Base-by-base conservation (phyloP, 352 stramenopile species). In the Phytophthora hibernalis region DNA sequence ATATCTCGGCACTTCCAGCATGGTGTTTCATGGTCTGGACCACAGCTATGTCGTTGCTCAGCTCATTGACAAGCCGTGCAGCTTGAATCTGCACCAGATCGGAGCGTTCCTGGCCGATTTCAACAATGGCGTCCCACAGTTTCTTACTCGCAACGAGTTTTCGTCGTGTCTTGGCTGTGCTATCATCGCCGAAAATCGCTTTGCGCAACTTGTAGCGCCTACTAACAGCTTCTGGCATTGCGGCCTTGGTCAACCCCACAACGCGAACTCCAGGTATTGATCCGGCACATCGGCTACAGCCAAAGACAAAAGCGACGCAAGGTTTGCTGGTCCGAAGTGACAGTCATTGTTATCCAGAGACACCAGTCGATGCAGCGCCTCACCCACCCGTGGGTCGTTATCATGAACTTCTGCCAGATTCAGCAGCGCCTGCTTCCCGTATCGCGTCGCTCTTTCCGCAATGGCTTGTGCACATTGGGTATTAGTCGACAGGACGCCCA, bases 341-440 rank as follows among this genome's bases (percentile, higher is more conserved):
- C 65, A 79, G 10, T 74, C 68, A 6, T 71, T 58, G 21, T 50
- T 76, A 35, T 89, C 72, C 28, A 82, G 55, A 16, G 74, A 21
- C 9, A 88, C 83, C n/a, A 93, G 55, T 7, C 56, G 71, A 40
- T 74, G 75, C 28, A 93, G 70, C 12, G 85, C 85, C 1, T 77
- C 61, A 2, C 85, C 85, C 20, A 93, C 64, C 5, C 85, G 74
- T 10, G 82, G 57, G 62, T 93, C 85, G 3, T 81, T 44, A 0
- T 87, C 81, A 62, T 93, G 82, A 1, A 54, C 20, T 24, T 79
- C 62, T 0, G 85, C 75, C 21, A 93, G 35, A 52, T 91, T 85
- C 42, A 90, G 64, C 40, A 93, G 68, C 35, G 81, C 82, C n/a
- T 84, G 82, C 42, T 90, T 89, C 16, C 85, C 85, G 45, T 91